Evolutionary conservation across 1,284 basidiomycete species (phyloP), one percentile per base, ranked within the genome.

Genomic region (Naganishia cerealis): DNA sequence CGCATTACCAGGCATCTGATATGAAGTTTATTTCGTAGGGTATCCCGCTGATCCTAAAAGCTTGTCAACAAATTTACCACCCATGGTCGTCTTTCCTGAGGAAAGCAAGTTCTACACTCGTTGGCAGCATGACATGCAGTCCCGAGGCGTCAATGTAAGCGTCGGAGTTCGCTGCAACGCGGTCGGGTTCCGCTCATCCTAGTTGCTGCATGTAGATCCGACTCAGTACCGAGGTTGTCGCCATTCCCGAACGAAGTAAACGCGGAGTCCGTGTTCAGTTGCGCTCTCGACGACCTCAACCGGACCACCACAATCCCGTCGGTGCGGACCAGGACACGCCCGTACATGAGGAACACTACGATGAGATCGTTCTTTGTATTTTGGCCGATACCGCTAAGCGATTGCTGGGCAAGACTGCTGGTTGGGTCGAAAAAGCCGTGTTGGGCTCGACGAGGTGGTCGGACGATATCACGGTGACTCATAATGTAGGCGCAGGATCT

Each of bases 331-430:
- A 74, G 18, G 78, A 80, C 57, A 46, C 78, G 5, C 71, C 76
- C 5, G 70, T 81, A 21, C 72, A 76, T 18, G 75, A 81, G 21
- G 86, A 86, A 66, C 78, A 78, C 18, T 88, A 85, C 73, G 87
- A 88, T 75, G 86, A 88, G 73, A 80, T 89, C 67, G 84, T 89
- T 26, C 77, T 89, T 12, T 81, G 81, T 66, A 84, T 84, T 12
- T 79, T 86, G 42, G 87, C 87, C 3, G 86, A 88, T 71, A 84
- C 86, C 0, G 84, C 84, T 9, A 80, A 86, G 71, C 82, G 83
- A 62, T 76, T 88, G 1, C 80, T 88, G 9, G 85, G 85, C 18
- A 82, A 84, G 62, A 78, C 83, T 53, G 85, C 86, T 1, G 80
- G 81, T 1, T 86, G 84, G 83, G 77, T 85, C 71, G 88, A 89